Conservation (phyloP, 176 grass and related monocot species). For the Otatea glauca region DNA sequence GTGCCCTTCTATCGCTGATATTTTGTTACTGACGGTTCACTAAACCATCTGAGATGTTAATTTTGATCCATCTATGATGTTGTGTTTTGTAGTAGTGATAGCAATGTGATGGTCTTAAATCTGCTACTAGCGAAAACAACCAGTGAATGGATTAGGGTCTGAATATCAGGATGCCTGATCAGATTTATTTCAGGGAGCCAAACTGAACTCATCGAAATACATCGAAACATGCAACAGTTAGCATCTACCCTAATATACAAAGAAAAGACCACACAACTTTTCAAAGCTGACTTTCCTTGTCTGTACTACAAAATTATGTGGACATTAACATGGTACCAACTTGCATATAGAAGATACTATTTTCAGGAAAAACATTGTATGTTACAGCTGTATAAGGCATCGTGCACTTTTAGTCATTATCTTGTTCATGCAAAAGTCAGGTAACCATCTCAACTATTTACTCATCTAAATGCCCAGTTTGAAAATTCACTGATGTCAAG, state of each 20-base stretch:
- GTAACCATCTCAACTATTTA: slow-evolving; percentile 19
- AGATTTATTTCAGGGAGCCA: background rate
- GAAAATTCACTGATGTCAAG: slow-evolving; percentile 13
- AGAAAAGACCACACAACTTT: background rate
- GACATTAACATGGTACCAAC: background rate
- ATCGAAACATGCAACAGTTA: slow-evolving; percentile 7
- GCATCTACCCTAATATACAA: slow-evolving; percentile 6
- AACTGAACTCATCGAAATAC: too few relatives aligned
- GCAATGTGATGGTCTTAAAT: background rate
- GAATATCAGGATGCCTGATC: background rate
- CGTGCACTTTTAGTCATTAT: background rate
- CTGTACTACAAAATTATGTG: background rate
- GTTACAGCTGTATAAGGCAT: background rate
- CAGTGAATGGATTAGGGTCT: background rate
- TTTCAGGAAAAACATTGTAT: background rate
- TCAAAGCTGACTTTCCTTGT: background rate
- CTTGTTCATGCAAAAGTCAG: slow-evolving; percentile 18
- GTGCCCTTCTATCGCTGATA: too few relatives aligned
- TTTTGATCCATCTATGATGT: too few relatives aligned
- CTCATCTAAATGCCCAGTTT: background rate
- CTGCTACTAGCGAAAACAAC: background rate
- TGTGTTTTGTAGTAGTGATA: background rate
- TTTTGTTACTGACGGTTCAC: too few relatives aligned
- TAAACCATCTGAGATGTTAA: too few relatives aligned
- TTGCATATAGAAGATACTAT: background rate